Evolutionary conservation across 768 basidiomycete species (phyloP).

Genomic region (Lactifluus echinatus): DNA sequence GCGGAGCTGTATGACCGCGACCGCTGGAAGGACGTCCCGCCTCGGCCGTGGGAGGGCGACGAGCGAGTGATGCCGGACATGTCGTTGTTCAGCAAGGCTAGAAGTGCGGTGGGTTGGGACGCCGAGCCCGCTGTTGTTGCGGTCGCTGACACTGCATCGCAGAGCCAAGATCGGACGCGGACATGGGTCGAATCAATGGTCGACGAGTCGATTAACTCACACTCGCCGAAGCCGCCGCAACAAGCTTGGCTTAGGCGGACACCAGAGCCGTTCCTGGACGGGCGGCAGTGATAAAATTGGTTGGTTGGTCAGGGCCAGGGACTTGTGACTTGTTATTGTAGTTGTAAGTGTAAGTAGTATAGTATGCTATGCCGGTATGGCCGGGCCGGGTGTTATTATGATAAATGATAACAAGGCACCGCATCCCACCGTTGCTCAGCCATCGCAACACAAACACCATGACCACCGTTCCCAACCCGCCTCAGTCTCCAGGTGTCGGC

Average conservation of each 20-base stretch:
- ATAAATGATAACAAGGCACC: too few species aligned
- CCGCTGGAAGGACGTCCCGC: slow-evolving; percentile 3
- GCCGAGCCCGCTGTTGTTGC: neutral
- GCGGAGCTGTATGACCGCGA: neutral
- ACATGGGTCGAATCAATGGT: slow-evolving; percentile 16
- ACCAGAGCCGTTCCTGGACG: slow-evolving; percentile 21
- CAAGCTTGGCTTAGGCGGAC: slow-evolving; percentile 20
- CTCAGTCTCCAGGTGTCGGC: slow-evolving; percentile 36
- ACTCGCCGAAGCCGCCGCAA: slow-evolving; percentile 3
- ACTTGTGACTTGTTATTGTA: too few species aligned
- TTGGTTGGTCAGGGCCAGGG: too few species aligned
- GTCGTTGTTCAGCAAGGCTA: neutral
- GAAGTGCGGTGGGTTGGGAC: slow-evolving; percentile 8
- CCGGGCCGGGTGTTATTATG: too few species aligned
- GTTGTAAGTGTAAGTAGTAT: too few species aligned
- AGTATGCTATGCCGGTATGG: too few species aligned
- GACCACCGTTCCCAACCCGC: slow-evolving; percentile 18
- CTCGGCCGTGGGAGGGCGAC: neutral
- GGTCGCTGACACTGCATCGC: neutral
- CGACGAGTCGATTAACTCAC: slow-evolving; percentile 16
- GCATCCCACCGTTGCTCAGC: too few species aligned
- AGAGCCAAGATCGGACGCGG: slow-evolving; percentile 19
- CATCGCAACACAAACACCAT: neutral
- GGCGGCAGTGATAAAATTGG: neutral
- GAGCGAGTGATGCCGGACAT: slow-evolving; percentile 3